Percentiles rank a stretch among this genome's conserved stretches.
Conservation (phyloP, 345 rosid species). For the Luvunga scandens region DNA sequence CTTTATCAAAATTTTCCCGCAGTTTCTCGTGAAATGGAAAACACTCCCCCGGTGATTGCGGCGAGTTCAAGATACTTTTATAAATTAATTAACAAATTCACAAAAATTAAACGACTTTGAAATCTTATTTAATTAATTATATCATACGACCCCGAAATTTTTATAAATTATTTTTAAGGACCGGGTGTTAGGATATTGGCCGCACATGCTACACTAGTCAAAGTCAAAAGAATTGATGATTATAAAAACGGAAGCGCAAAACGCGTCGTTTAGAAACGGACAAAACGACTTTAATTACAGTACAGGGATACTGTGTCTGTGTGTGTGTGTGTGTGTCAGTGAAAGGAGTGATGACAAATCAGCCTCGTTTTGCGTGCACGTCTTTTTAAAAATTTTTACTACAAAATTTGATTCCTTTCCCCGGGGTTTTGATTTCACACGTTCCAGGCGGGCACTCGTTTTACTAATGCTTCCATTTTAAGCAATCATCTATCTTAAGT, state of each 20-base stretch:
- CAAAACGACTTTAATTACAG: conserved; percentile 31
- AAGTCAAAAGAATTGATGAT: conserved; percentile 37
- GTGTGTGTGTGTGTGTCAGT: not conserved
- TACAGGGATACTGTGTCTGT: not conserved
- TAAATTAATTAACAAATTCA: too few species aligned
- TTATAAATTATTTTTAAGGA: not conserved
- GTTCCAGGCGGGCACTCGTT: too few species aligned
- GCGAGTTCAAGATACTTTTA: conserved; percentile 19
- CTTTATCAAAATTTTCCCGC: not conserved
- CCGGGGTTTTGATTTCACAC: not conserved
- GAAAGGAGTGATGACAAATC: conserved; percentile 41
- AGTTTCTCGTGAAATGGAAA: conserved; percentile 31
- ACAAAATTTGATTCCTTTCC: not conserved
- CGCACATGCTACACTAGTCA: conserved; percentile 28
- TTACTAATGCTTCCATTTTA: too few species aligned
- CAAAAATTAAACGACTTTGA: not conserved
- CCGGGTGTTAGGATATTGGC: not conserved
- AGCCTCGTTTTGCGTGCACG: conserved; percentile 64
- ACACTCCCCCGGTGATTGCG: conserved; percentile 63
- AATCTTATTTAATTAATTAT: not conserved
- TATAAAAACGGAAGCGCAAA: conserved; percentile 24
- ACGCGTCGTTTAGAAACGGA: conserved; percentile 44
- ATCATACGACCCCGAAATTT: not conserved
- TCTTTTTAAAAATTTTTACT: conserved; percentile 23
- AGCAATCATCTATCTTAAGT: too few species aligned